These are phyloP conservation scores for Durusdinium trenchii DNA, from an alignment of 73 alveolate species.

Conservation along the genomic window DNA sequence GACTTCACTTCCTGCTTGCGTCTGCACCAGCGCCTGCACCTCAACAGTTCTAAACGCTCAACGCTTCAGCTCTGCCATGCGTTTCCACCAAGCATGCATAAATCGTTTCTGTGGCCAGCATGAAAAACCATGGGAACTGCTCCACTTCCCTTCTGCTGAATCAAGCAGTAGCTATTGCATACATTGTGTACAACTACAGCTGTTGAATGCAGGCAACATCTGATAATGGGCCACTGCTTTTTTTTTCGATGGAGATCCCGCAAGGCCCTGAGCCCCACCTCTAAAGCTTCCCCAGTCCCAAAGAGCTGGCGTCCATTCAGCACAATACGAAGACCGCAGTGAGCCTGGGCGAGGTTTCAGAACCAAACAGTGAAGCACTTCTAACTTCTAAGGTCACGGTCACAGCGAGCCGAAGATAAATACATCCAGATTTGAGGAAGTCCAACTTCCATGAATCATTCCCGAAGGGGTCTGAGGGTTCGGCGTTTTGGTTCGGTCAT, in stretches of 20 bases:
- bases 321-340: constrained; percentile 17
- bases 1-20: constrained; percentile 21
- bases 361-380: neutral
- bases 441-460: neutral
- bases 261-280: no score
- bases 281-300: constrained; percentile 66
- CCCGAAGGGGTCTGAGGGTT: neutral
- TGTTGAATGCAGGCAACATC: no score
- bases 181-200: no score
- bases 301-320: constrained; percentile 29
- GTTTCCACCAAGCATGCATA: neutral
- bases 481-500: neutral
- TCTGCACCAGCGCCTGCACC: neutral
- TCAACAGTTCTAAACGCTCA: neutral
- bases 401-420: neutral
- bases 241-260: no score
- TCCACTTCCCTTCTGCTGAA: neutral
- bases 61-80: neutral
- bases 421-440: neutral
- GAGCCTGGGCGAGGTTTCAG: constrained; percentile 13
- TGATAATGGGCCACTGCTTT: no score
- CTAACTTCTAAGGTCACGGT: neutral
- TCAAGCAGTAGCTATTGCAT: neutral
- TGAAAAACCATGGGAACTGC: neutral
- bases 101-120: neutral